Conservation (phyloP, 2,329 filamentous ascomycete genomes). For the Verticillium tricorpus region DNA sequence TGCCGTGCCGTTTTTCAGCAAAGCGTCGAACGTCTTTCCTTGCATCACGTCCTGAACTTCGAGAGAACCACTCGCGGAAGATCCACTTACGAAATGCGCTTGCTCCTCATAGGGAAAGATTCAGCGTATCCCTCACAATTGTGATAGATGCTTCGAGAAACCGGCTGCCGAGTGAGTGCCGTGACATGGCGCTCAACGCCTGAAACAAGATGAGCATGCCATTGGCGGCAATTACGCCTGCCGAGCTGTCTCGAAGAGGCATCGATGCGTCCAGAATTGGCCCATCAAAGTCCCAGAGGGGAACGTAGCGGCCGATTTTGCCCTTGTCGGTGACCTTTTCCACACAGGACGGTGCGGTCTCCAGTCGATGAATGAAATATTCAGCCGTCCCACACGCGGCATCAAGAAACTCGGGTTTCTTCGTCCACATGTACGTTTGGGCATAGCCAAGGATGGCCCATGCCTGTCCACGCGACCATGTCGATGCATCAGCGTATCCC, state of each 20-base stretch:
- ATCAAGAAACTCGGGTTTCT: slow-evolving; percentile 31
- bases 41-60: slow-evolving; percentile 4
- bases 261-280: slow-evolving; percentile 18
- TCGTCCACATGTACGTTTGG: slow-evolving; percentile 43
- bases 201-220: slow-evolving; percentile 33
- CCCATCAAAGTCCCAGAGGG: slow-evolving; percentile 38
- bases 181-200: slow-evolving; percentile 16
- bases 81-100: slow-evolving; percentile 7
- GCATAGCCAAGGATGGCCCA: slow-evolving; percentile 45
- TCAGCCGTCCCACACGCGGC: slow-evolving; percentile 38
- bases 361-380: slow-evolving; percentile 39
- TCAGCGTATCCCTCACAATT: slow-evolving; percentile 13
- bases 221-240: slow-evolving; percentile 33
- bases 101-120: slow-evolving; percentile 17
- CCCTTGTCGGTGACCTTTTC: slow-evolving; percentile 14
- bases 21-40: slow-evolving; percentile 19
- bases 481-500: slow-evolving; percentile 37
- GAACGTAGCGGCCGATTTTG: slow-evolving; percentile 20
- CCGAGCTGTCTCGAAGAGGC: slow-evolving; percentile 22
- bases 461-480: slow-evolving; percentile 44
- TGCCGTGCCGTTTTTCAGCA: slow-evolving; percentile 27
- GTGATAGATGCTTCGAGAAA: slow-evolving; percentile 10
- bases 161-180: slow-evolving; percentile 2
- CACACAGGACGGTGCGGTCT: slow-evolving; percentile 17
- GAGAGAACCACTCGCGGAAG: not conserved